A percentile compares a stretch with the other conserved stretches of the same genome.
Conservation (phyloP, 306 rosid genomes). For the Cucurbita moschata region DNA sequence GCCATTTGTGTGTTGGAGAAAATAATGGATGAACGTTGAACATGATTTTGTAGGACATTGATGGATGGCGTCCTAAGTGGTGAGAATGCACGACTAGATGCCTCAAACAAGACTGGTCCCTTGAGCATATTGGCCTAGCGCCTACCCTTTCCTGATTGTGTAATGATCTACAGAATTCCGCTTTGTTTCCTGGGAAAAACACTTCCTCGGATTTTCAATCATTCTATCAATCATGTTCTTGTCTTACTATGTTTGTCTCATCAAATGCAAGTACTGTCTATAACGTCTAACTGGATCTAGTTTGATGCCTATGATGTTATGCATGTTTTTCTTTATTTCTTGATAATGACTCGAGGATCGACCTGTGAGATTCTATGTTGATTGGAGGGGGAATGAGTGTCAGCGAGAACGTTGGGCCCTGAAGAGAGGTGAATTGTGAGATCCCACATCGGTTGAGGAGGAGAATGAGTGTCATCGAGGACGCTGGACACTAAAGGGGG, state of each 20-base stretch:
- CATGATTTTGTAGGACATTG: slow-evolving; percentile 35
- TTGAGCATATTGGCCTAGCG: slow-evolving; percentile 56
- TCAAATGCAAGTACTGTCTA: neutral
- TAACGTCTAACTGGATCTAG: neutral
- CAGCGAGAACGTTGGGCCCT: too few relatives aligned
- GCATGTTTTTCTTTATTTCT: neutral
- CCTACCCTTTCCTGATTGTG: neutral
- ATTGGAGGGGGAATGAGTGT: too few relatives aligned
- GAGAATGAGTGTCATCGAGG: too few relatives aligned
- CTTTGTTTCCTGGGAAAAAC: slow-evolving; percentile 1
- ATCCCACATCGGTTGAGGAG: too few relatives aligned
- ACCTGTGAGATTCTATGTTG: too few relatives aligned
- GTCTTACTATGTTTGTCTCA: neutral
- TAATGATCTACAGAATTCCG: neutral
- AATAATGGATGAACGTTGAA: neutral
- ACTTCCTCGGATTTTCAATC: neutral
- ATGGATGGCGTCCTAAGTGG: slow-evolving; percentile 43
- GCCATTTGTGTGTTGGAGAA: neutral
- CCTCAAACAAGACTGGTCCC: slow-evolving; percentile 68
- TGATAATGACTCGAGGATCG: neutral
- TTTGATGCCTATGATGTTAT: neutral
- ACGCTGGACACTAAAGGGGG: too few relatives aligned
- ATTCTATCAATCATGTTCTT: neutral
- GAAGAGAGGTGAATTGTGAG: too few relatives aligned
- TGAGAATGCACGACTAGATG: slow-evolving; percentile 53